A percentile compares a stretch with the other conserved stretches of the same genome.
Evolutionary conservation across 1,139 yeast genomes (phyloP).

Genomic region (Nakaseomyces delphensis): DNA sequence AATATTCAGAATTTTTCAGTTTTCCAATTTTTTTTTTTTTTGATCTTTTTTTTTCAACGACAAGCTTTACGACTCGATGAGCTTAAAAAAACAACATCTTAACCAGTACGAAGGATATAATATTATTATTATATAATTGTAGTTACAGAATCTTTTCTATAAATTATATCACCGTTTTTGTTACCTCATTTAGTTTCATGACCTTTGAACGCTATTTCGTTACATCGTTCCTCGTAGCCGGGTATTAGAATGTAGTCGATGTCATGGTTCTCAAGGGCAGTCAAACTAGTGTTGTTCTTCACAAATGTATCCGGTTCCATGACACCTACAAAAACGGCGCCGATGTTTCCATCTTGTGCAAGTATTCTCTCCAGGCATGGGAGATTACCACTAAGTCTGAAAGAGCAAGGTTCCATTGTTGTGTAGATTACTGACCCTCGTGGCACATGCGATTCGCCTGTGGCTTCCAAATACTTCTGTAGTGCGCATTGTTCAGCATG

Average conservation of each 20-base stretch:
- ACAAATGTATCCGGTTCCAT: slow-evolving; percentile 87
- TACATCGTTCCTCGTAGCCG: slow-evolving; percentile 70
- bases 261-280: slow-evolving; percentile 44
- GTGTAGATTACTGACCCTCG: slow-evolving; percentile 77
- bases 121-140: no score
- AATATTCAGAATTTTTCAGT: background rate
- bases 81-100: no score
- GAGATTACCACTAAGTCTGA: slow-evolving; percentile 76
- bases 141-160: no score
- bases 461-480: slow-evolving; percentile 50
- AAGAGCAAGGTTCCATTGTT: slow-evolving; percentile 96
- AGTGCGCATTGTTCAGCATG: slow-evolving; percentile 97
- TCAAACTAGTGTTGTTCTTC: slow-evolving; percentile 58
- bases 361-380: slow-evolving; percentile 83
- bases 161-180: no score
- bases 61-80: no score
- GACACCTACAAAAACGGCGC: slow-evolving; percentile 83
- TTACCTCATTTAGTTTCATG: slow-evolving; percentile 36
- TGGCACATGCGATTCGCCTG: slow-evolving; percentile 48
- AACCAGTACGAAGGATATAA: no score
- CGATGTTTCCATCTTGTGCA: slow-evolving; percentile 42
- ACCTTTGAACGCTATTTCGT: slow-evolving; percentile 69
- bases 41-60: background rate
- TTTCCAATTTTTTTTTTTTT: background rate
- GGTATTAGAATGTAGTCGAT: slow-evolving; percentile 73